Conservation (phyloP, 2,329 filamentous ascomycete species). For the Cytospora chrysosperma region DNA sequence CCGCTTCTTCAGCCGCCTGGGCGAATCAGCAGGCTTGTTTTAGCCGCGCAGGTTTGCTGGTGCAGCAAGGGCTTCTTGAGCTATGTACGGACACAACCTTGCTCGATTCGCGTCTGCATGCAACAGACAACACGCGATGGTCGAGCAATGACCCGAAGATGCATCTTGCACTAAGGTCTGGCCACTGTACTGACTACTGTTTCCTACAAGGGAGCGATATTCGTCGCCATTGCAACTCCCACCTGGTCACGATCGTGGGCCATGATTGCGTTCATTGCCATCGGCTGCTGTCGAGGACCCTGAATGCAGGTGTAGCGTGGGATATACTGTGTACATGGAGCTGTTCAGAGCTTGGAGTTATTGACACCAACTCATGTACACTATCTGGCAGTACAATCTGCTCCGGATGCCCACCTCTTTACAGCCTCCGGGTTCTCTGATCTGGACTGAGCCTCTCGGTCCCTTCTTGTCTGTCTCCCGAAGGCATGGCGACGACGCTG, state of each 20-base stretch:
- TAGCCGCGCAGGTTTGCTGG: conserved; percentile 12
- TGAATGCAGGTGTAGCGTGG: neutral
- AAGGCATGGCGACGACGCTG: neutral
- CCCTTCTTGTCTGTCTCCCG: neutral
- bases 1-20: conserved; percentile 12
- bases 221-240: neutral
- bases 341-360: neutral
- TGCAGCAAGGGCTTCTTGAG: neutral
- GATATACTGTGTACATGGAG: neutral
- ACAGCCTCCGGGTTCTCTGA: neutral
- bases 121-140: neutral
- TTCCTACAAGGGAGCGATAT: neutral
- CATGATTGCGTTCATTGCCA: neutral
- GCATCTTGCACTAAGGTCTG: neutral
- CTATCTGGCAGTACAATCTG: neutral
- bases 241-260: neutral
- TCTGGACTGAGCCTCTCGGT: neutral
- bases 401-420: neutral
- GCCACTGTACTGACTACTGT: neutral
- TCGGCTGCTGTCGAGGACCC: neutral
- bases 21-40: neutral
- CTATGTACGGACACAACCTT: neutral
- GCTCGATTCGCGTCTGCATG: neutral
- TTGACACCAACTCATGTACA: neutral
- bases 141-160: neutral